Evolutionary conservation across 768 basidiomycete genomes (phyloP).

Genomic region (Lyophyllum decastes): DNA sequence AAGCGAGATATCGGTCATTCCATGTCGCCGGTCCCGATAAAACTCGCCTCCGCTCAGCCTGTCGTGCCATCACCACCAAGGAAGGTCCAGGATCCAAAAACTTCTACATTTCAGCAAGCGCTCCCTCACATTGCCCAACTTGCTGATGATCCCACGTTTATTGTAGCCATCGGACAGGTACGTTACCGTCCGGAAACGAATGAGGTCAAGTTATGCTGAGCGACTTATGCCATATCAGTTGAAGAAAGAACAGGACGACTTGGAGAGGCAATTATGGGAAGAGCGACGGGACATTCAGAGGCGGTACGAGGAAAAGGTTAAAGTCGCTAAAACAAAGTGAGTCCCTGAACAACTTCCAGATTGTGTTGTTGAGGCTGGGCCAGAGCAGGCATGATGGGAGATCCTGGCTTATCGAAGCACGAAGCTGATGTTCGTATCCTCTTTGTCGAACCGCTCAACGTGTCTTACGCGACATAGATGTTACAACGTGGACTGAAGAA

Average conservation of each 20-base stretch:
- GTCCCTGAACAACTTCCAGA: slow-evolving; percentile 20
- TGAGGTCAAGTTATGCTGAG: neutral
- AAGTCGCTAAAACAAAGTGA: slow-evolving; percentile 67
- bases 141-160: slow-evolving; percentile 52
- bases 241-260: slow-evolving; percentile 66
- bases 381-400: slow-evolving; percentile 71
- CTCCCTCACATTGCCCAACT: slow-evolving; percentile 66
- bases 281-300: slow-evolving; percentile 62
- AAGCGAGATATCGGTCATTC: neutral
- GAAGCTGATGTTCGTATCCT: slow-evolving; percentile 57
- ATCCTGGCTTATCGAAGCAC: slow-evolving; percentile 58
- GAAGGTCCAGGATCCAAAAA: slow-evolving; percentile 42
- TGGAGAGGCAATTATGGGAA: slow-evolving; percentile 70
- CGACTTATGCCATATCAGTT: slow-evolving; percentile 43
- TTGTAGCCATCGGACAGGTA: slow-evolving; percentile 55
- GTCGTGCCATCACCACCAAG: neutral
- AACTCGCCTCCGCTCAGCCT: slow-evolving; percentile 2
- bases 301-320: slow-evolving; percentile 73
- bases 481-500: slow-evolving; percentile 62
- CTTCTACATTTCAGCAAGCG: slow-evolving; percentile 67
- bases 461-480: slow-evolving; percentile 45
- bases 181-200: slow-evolving; percentile 3
- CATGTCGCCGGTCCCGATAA: slow-evolving; percentile 4
- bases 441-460: slow-evolving; percentile 1
- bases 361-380: slow-evolving; percentile 1